These are phyloP conservation scores for Eleusine coracana DNA, from an alignment of 176 grass and related monocot genomes.

Conservation along the genomic window DNA sequence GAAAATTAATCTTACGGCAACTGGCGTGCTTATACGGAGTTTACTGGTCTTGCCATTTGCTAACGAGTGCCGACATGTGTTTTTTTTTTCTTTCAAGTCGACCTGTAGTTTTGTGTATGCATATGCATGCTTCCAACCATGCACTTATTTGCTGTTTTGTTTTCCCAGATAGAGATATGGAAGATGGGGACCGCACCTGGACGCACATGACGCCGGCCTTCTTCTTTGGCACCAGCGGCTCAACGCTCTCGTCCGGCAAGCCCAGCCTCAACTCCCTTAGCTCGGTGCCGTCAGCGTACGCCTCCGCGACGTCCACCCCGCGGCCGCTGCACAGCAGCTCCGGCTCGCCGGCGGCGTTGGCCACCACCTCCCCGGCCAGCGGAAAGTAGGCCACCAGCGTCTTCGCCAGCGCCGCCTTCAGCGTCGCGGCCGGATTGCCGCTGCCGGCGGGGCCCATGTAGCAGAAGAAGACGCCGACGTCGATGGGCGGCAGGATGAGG, in stretches of 20 bases:
- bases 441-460: slow-evolving; percentile 35
- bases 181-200: slow-evolving; percentile 44
- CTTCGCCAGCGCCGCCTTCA: slow-evolving; percentile 63
- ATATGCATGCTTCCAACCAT: background rate
- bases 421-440: slow-evolving; percentile 2
- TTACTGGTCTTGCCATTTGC: background rate
- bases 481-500: slow-evolving; percentile 63
- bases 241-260: slow-evolving; percentile 53
- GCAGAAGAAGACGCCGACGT: slow-evolving; percentile 77
- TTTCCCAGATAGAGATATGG: background rate
- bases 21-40: background rate
- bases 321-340: slow-evolving; percentile 74
- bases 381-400: slow-evolving; percentile 65
- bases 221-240: slow-evolving; percentile 62
- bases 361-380: slow-evolving; percentile 56
- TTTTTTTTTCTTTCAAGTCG: background rate
- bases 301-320: slow-evolving; percentile 64
- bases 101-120: background rate
- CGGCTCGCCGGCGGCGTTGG: slow-evolving; percentile 59
- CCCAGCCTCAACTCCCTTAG: slow-evolving; percentile 49
- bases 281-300: slow-evolving; percentile 21
- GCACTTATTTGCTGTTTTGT: background rate
- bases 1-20: background rate
- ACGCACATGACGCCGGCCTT: slow-evolving; percentile 52
- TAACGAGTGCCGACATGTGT: background rate